A percentile compares a stretch with the other conserved stretches of the same genome.
These are phyloP conservation scores for Chaetomium olivaceum DNA, from an alignment of 2,329 filamentous ascomycete genomes.

Conservation along the genomic window DNA sequence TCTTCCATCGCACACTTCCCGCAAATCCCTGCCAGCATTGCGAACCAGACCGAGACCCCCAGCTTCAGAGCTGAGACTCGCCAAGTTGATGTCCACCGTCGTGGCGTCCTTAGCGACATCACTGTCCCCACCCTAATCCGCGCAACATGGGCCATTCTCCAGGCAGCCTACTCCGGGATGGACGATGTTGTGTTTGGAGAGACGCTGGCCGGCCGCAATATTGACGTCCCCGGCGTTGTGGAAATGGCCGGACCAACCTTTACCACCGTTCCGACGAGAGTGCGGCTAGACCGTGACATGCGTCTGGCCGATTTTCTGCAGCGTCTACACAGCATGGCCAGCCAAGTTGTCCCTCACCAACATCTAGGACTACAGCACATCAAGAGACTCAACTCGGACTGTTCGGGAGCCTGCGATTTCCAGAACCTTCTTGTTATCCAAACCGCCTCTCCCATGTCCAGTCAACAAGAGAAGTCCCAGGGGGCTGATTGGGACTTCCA, in stretches of 20 bases:
- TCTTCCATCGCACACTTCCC: slow-evolving; percentile 43
- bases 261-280: slow-evolving; percentile 31
- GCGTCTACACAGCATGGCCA: slow-evolving; percentile 26
- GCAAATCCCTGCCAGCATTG: slow-evolving; percentile 21
- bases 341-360: slow-evolving; percentile 26
- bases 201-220: slow-evolving; percentile 33
- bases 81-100: slow-evolving; percentile 21
- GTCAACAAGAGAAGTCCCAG: background rate
- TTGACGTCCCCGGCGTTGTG: slow-evolving; percentile 29
- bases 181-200: slow-evolving; percentile 44
- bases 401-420: slow-evolving; percentile 29
- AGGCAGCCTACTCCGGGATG: slow-evolving; percentile 41
- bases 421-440: slow-evolving; percentile 31
- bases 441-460: background rate
- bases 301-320: slow-evolving; percentile 23
- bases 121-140: slow-evolving; percentile 37
- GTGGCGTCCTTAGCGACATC: slow-evolving; percentile 20
- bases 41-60: slow-evolving; percentile 7
- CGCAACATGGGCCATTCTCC: slow-evolving; percentile 42
- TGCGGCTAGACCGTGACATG: slow-evolving; percentile 15
- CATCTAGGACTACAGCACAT: slow-evolving; percentile 33
- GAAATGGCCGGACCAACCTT: slow-evolving; percentile 34
- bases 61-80: slow-evolving; percentile 25
- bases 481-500: slow-evolving; percentile 30
- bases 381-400: slow-evolving; percentile 28